Base-by-base conservation (phyloP, 306 rosid species). In the Glycyrrhiza uralensis region DNA sequence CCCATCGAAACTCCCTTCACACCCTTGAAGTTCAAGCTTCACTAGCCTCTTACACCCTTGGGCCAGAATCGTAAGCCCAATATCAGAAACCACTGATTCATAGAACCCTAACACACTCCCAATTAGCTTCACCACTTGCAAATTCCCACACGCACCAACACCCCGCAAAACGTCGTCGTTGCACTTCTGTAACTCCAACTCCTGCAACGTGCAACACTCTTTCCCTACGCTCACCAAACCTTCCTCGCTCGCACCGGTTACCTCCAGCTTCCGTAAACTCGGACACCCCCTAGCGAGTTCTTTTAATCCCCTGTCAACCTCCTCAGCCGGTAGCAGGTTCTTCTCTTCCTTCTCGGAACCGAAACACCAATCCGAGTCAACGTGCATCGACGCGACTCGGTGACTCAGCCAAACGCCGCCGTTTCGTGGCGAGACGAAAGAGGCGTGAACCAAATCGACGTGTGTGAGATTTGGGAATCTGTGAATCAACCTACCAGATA, bases 1-100 rank as follows among this genome's bases (percentile, higher is more conserved):
- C 77, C 98, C 96, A 67, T 89, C 98, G 26, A 85, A 92, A 69
- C 98, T 87, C 17, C 98, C 98, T 57, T 92, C 95, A 49, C 96
- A 92, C 4, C 96, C 96, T 38, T 59, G 41, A 4, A 92, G 96
- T 81, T 92, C 96, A 35, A 92, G 88, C 83, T 87, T 92, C 76
- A 92, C 95, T 62, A 92, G 6, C 76, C 95, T 84, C 72, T 74
- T 82, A 70, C 98, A 92, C 68, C 98, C 98, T 52, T 87, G 96
- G 5, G 98, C 98, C 35, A 92, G 72, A 77, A 92, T 86, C 7
- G 96, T 92, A 56, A 90, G 72, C 42, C 98, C 98, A 38, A 90
- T 77, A 64, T 92, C 98, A 6, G 96, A 85, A 36, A 92, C 90
- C 69, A 85, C 76, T 0, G 96, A 90, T 5, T 76, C 72, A 33